These are phyloP conservation scores for Malbranchea zuffiana DNA, from an alignment of 2,329 filamentous ascomycete species.

Conservation along the genomic window DNA sequence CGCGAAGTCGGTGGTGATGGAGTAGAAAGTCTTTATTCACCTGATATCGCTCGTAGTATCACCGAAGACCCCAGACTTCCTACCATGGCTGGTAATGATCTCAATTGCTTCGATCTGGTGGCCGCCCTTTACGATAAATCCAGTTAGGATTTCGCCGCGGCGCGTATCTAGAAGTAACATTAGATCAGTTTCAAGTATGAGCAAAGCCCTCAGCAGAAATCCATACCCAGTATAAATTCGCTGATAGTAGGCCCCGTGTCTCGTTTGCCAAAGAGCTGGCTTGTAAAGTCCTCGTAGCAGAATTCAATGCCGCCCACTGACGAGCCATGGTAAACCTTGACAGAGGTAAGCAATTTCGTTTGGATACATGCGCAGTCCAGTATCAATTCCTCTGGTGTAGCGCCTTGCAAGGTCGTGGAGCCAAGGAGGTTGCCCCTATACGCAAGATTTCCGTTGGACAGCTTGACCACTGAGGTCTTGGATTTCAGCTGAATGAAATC, in stretches of 20 bases:
- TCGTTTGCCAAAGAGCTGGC: constrained; percentile 74
- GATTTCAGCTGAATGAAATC: constrained; percentile 61
- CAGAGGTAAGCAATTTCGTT: constrained; percentile 61
- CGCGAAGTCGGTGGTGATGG: neutral
- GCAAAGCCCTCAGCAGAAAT: constrained; percentile 1
- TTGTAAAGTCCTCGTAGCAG: constrained; percentile 75
- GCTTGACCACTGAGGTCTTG: constrained; percentile 61
- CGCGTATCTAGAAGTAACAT: constrained; percentile 65
- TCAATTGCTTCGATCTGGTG: constrained; percentile 78
- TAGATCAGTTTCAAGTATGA: constrained; percentile 5
- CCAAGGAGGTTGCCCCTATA: constrained; percentile 69
- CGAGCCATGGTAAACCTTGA: constrained; percentile 65
- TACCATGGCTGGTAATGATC: constrained; percentile 77
- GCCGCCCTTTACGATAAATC: constrained; percentile 72
- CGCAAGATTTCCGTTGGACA: constrained; percentile 62
- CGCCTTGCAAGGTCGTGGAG: constrained; percentile 55
- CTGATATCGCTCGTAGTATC: constrained; percentile 67
- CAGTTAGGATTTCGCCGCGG: constrained; percentile 74
- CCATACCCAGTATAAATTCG: constrained; percentile 65
- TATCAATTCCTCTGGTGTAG: constrained; percentile 57
- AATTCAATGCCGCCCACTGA: constrained; percentile 84
- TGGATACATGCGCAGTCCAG: constrained; percentile 58
- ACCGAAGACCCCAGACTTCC: constrained; percentile 75
- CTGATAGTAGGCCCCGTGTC: constrained; percentile 53
- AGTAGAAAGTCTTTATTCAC: constrained; percentile 56